These are phyloP conservation scores for Tulasnella sp. DNA, from an alignment of 768 basidiomycete genomes.

Conservation along the genomic window DNA sequence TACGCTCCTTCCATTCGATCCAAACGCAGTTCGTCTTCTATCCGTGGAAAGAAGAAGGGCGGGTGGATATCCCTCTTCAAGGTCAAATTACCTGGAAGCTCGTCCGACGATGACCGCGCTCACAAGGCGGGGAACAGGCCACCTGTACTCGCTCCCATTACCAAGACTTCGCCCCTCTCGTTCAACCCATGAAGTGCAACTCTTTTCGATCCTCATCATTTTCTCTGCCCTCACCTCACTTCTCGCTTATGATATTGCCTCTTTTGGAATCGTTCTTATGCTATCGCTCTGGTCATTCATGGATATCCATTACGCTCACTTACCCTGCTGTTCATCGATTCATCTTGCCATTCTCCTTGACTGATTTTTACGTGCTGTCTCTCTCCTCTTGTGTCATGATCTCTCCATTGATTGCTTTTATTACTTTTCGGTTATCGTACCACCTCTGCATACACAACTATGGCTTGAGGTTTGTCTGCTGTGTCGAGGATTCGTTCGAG, in stretches of 20 bases:
- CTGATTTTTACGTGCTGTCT: neutral
- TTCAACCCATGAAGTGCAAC: neutral
- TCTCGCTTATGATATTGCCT: neutral
- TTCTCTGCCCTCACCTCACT: neutral
- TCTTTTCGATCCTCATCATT: neutral
- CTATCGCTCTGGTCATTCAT: neutral
- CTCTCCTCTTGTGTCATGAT: neutral
- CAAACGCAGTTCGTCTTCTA: neutral
- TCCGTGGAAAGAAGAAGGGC: slow-evolving; percentile 6
- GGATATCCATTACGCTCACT: neutral
- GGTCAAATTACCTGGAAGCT: slow-evolving; percentile 10
- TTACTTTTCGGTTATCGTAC: too few species aligned
- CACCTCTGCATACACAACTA: too few species aligned
- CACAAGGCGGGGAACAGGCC: slow-evolving; percentile 1
- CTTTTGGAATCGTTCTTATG: neutral
- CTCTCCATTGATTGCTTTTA: neutral
- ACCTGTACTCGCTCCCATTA: slow-evolving; percentile 12
- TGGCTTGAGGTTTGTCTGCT: too few species aligned
- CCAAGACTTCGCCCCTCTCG: neutral
- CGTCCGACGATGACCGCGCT: neutral
- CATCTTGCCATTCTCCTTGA: neutral
- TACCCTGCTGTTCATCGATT: neutral
- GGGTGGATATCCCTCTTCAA: slow-evolving; percentile 15
- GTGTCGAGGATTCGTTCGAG: too few species aligned
- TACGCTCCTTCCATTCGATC: slow-evolving; percentile 8